Evolutionary conservation across 768 basidiomycete genomes (phyloP), one percentile per base, ranked within the genome.

Genomic region (Leucocoprinus leucothites): DNA sequence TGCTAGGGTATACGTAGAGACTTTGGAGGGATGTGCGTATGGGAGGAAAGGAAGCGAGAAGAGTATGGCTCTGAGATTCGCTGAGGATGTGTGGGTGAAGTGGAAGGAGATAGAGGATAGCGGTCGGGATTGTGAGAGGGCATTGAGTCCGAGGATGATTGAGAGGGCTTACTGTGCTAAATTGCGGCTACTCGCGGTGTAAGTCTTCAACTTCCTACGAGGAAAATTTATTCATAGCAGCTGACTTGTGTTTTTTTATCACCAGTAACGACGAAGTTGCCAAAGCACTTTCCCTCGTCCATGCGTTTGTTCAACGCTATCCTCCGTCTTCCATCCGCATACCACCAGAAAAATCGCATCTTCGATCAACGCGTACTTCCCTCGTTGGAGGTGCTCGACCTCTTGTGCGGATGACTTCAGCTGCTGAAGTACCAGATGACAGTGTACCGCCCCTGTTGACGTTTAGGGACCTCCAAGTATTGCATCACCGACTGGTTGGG

Each of bases 401-500:
- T 3, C 68, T 94, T 26, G 87, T 96, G 19, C 84, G 90, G 19
- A 73, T 91, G 60, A 82, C 81, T 2, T 78, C 84, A 4, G 67
- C 70, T 0, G 68, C 74, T 2, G 81, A 83, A 16, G 75, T 87
- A 3, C 79, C 82, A 1, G 94, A 97, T 64, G 87, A 92, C 60
- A 65, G 78, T 21, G 86, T 97, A 5, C 90, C 94, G 0, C 94
- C 94, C 0, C 66, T 94, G 38, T 61, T 96, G 19, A 77, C 82
- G 11, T 96, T 94, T 65, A 60, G 71, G 14, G 92, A 96, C 64
- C 60, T 96, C n/a, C 86, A 90, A 59, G 57, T 86, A 4, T 72
- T 97, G 48, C 93, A 96, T 65, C 81, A 91, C 56, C 76, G 86
- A 24, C 69, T 94, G 25, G 82, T 87, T 13, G 72, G 67, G 21